Evolutionary conservation across 352 stramenopile genomes (phyloP), one percentile per base, ranked within the genome.

Genomic region (Pythium myriotylum): DNA sequence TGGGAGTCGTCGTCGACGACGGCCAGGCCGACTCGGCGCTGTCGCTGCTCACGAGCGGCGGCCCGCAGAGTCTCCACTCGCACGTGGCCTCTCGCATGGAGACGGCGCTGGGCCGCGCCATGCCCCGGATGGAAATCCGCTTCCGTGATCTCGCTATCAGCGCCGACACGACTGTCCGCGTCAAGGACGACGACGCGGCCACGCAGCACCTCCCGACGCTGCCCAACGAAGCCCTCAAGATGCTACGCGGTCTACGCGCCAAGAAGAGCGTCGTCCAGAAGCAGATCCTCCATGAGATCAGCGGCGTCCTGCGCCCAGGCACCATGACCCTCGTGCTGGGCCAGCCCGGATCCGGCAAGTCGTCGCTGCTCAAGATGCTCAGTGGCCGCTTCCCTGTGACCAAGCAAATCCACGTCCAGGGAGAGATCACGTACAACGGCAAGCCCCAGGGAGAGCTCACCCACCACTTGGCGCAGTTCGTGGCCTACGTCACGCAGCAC

Each of bases 291-390:
- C 19, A 60, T 14, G 51, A 67, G 19, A n/a, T 77, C 39, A 70
- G 27, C 41, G 70, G 48, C 20, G 53, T 70, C n/a, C 73, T 77
- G 41, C 33, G 59, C 14, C 61, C 70, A 6, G 68, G 72, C 7
- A 68, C 54, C 1, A 75, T 75, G 71, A 70, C 62, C 49, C 62
- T 70, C 17, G 33, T 69, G 29, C 54, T 69, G 16, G 62, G 62
- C 7, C 62, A 64, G 35, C 62, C 62, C 1, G 62, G 62, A 9
- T 61, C 62, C 19, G 62, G 62, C 50, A 70, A 65, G 51, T 76
- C 78, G 10, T 64, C 80, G 53, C 56, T 85, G 37, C 76, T 89
- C 63, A 86, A 88, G 66, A n/a, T 82, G 4, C 62, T 89, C 16
- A 77, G 69, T 42, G 74, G 74, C 3, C 76, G 76, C 1, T 86